Percentiles rank a stretch among this genome's conserved stretches.
Conservation (phyloP, 129 eudicot species). For the Pulicaria dysenterica region DNA sequence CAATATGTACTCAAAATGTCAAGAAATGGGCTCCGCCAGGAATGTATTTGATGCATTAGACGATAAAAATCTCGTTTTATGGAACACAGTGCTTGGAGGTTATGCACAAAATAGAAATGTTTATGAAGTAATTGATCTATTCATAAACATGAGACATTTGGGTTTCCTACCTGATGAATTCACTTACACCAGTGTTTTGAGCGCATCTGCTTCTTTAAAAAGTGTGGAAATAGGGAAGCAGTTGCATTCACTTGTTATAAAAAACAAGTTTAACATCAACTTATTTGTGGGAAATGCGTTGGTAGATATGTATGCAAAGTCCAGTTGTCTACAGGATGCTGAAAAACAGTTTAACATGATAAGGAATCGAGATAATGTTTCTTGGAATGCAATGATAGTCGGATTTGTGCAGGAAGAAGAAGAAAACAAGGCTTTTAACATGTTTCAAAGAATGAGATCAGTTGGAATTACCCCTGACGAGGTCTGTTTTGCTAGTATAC, state of each 20-base stretch:
- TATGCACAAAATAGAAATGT: conserved; percentile 73
- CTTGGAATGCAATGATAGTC: conserved; percentile 94
- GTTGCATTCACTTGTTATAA: conserved; percentile 68
- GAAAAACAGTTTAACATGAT: conserved; percentile 60
- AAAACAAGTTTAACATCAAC: conserved; percentile 55
- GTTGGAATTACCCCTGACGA: conserved; percentile 75
- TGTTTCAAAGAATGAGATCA: conserved; percentile 66
- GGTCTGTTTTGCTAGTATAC: conserved; percentile 81
- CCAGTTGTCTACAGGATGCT: conserved; percentile 60
- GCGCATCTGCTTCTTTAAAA: conserved; percentile 70
- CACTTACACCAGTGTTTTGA: conserved; percentile 81
- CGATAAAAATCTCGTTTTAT: conserved; percentile 66
- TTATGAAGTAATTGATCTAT: conserved; percentile 60
- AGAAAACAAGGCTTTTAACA: conserved; percentile 63
- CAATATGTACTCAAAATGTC: conserved; percentile 90
- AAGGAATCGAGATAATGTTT: conserved; percentile 62
- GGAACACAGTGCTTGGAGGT: conserved; percentile 93
- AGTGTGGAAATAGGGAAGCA: conserved; percentile 62
- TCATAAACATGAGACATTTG: conserved; percentile 51
- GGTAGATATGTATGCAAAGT: conserved; percentile 92
- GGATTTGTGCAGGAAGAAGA: conserved; percentile 82
- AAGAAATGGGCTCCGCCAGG: conserved; percentile 60
- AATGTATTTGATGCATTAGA: conserved; percentile 58
- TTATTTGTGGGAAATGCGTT: conserved; percentile 84
- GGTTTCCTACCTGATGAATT: conserved; percentile 76